phyloP scores from a whole-genome alignment of 768 basidiomycete genomes.

The Agaricus blazei region DNA sequence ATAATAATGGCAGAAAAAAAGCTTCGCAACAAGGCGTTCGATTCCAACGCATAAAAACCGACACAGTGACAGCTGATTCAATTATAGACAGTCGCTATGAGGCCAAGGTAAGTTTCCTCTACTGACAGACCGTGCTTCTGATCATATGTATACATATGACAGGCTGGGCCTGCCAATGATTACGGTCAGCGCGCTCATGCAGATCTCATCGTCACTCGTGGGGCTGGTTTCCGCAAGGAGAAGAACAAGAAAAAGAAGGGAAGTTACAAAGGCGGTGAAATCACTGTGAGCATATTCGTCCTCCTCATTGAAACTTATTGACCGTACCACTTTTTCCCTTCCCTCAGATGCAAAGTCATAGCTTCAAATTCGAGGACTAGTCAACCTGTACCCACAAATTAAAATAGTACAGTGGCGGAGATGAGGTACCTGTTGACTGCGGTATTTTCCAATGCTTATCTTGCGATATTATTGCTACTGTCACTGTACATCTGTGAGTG shows the following conservation, averaged over 20 bases:
- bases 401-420: not conserved
- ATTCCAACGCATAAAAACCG: constrained; percentile 76
- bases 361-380: constrained; percentile 69
- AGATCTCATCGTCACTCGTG: constrained; percentile 90
- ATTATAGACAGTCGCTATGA: constrained; percentile 74
- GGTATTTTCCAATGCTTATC: not conserved
- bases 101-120: constrained; percentile 51
- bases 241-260: constrained; percentile 99
- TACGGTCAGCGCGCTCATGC: constrained; percentile 83
- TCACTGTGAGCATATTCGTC: constrained; percentile 58
- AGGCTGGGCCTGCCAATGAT: constrained; percentile 68
- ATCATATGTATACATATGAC: not conserved
- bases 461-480: too few species aligned
- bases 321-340: not conserved
- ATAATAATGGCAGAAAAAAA: constrained; percentile 22
- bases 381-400: too few species aligned
- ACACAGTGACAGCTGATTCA: constrained; percentile 37
- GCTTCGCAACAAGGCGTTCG: constrained; percentile 50
- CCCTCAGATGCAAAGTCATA: constrained; percentile 70
- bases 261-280: constrained; percentile 91
- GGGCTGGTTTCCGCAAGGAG: constrained; percentile 95
- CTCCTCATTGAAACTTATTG: not conserved
- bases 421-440: not conserved
- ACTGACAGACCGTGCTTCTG: constrained; percentile 1
- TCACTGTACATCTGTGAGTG: too few species aligned